Conservation (phyloP, 2,329 filamentous ascomycete species). For the Neofusicoccum cordaticola region DNA sequence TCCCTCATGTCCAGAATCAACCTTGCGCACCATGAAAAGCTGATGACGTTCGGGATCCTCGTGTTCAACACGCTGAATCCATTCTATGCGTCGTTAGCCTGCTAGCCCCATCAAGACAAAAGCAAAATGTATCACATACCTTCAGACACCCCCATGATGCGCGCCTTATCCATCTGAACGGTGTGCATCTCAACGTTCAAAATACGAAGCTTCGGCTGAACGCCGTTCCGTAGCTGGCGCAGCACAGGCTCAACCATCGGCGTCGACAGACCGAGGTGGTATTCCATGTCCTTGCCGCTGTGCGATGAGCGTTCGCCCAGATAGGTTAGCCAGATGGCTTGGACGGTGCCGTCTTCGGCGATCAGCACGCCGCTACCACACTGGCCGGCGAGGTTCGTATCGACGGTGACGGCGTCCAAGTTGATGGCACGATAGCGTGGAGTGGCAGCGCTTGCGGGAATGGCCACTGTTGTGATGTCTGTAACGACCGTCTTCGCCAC, state of each 20-base stretch:
- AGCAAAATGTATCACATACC: constrained; percentile 15
- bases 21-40: constrained; percentile 97
- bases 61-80: constrained; percentile 85
- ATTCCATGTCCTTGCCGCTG: constrained; percentile 87
- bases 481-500: constrained; percentile 93
- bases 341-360: constrained; percentile 84
- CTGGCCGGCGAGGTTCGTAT: constrained; percentile 79
- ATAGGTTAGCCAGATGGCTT: constrained; percentile 95
- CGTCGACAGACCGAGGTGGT: constrained; percentile 88
- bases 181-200: constrained; percentile 92
- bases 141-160: constrained; percentile 94
- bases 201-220: constrained; percentile 79
- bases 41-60: constrained; percentile 92
- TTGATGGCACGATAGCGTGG: constrained; percentile 92
- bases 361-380: constrained; percentile 93
- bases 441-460: constrained; percentile 87
- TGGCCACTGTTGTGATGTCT: constrained; percentile 94
- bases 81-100: constrained; percentile 50
- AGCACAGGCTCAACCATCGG: constrained; percentile 88
- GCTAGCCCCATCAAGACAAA: neutral
- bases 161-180: constrained; percentile 93
- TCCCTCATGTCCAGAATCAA: constrained; percentile 62
- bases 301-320: constrained; percentile 81
- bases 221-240: constrained; percentile 75
- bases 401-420: constrained; percentile 88